Conservation (phyloP, 202 grass and related monocot species). For the Carex sylvatica region DNA sequence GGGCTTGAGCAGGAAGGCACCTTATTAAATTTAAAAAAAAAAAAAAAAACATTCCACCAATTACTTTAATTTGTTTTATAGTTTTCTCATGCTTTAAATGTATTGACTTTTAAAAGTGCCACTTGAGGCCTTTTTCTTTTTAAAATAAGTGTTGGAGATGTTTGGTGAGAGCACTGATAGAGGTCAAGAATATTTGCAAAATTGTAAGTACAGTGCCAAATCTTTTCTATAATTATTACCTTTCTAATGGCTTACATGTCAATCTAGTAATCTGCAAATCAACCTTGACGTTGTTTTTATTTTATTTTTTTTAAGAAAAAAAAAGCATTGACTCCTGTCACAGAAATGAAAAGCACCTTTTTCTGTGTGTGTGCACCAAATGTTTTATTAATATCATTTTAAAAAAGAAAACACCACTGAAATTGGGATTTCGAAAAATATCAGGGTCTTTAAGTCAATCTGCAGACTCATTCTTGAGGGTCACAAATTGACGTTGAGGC, state of each 20-base stretch:
- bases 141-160: not conserved
- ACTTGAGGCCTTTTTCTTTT: not conserved
- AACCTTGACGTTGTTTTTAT: not conserved
- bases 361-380: not conserved
- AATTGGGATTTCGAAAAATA: too few relatives aligned
- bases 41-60: not conserved
- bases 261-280: not conserved
- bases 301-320: not conserved
- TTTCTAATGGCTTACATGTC: not conserved
- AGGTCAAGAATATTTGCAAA: not conserved
- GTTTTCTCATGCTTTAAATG: not conserved
- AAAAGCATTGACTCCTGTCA: not conserved
- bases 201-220: not conserved
- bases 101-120: conserved; percentile 9
- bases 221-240: not conserved
- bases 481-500: too few relatives aligned
- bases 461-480: too few relatives aligned
- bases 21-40: not conserved
- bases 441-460: too few relatives aligned
- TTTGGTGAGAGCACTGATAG: conserved; percentile 10
- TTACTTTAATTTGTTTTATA: not conserved
- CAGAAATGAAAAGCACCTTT: conserved; percentile 5
- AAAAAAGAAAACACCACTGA: too few relatives aligned
- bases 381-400: too few relatives aligned
- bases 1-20: not conserved